Percentiles rank a stretch among this genome's conserved stretches.
Evolutionary conservation across 192 early-diverging fungal species (phyloP).

Genomic region (Gaertneriomyces semiglobifer): DNA sequence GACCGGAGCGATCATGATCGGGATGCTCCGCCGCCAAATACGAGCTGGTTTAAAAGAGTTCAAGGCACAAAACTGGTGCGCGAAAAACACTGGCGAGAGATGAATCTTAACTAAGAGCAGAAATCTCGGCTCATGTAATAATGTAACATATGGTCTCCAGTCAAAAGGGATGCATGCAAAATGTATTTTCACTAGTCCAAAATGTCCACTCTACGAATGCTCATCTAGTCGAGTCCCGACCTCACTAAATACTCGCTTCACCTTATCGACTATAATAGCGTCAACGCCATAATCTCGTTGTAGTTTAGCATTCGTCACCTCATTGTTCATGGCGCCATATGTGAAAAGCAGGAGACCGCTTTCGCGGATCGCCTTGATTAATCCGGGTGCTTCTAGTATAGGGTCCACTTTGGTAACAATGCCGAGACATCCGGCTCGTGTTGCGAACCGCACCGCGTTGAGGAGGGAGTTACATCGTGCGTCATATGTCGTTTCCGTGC

Average conservation of each 20-base stretch:
- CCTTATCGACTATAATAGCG: slow-evolving; percentile 74
- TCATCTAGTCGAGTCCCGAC: background rate
- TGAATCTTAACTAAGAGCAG: slow-evolving; percentile 9
- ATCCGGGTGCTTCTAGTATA: slow-evolving; percentile 68
- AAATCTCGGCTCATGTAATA: too few species aligned
- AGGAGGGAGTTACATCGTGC: slow-evolving; percentile 75
- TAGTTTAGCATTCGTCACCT: slow-evolving; percentile 61
- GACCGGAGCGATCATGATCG: too few species aligned
- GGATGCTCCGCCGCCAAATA: slow-evolving; percentile 10
- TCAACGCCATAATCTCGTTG: slow-evolving; percentile 82
- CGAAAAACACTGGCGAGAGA: slow-evolving; percentile 32
- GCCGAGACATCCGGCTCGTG: slow-evolving; percentile 67
- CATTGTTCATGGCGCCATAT: slow-evolving; percentile 80
- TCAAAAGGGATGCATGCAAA: too few species aligned
- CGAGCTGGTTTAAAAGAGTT: slow-evolving; percentile 32
- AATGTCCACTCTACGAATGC: too few species aligned
- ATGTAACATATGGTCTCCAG: too few species aligned
- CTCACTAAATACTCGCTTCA: slow-evolving; percentile 16
- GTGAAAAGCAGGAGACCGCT: slow-evolving; percentile 71
- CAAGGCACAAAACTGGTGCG: slow-evolving; percentile 34
- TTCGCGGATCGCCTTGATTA: slow-evolving; percentile 70
- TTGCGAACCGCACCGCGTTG: slow-evolving; percentile 74
- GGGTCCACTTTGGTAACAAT: slow-evolving; percentile 74
- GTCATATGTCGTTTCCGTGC: slow-evolving; percentile 70
- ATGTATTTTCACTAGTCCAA: too few species aligned